phyloP scores from a whole-genome alignment of 306 rosid species.

The Quercus robur region DNA sequence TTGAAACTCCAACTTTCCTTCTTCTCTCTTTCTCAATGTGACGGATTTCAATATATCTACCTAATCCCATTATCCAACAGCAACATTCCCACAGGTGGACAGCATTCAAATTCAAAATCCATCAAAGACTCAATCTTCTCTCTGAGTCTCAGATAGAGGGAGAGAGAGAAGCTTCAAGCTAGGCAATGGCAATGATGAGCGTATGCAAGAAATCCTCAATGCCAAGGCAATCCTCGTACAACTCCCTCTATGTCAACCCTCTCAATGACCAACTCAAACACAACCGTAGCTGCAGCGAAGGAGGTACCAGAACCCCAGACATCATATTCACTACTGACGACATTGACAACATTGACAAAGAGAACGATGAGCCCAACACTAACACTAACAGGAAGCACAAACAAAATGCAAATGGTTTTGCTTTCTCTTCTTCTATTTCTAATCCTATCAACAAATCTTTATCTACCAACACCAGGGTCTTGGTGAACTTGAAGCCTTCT shows the following conservation, averaged over 20 bases:
- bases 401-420: constrained; percentile 30
- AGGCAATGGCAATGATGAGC: constrained; percentile 2
- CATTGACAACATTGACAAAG: constrained; percentile 27
- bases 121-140: neutral
- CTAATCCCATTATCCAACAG: neutral
- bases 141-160: too few relatives aligned
- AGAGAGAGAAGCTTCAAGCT: too few relatives aligned
- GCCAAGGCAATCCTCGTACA: constrained; percentile 40
- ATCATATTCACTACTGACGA: neutral
- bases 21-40: neutral
- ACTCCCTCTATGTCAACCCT: constrained; percentile 51
- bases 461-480: constrained; percentile 47
- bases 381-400: too few relatives aligned
- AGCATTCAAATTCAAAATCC: neutral
- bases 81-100: neutral
- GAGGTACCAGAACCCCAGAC: constrained; percentile 9
- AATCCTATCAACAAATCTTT: constrained; percentile 49
- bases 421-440: constrained; percentile 24
- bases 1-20: neutral
- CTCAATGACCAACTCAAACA: constrained; percentile 42
- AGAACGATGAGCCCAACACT: constrained; percentile 33
- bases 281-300: constrained; percentile 65
- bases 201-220: constrained; percentile 22
- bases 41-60: neutral
- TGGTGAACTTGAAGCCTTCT: constrained; percentile 38